Conservation (phyloP, 2,329 filamentous ascomycete species). For the Monosporascus sp. region DNA sequence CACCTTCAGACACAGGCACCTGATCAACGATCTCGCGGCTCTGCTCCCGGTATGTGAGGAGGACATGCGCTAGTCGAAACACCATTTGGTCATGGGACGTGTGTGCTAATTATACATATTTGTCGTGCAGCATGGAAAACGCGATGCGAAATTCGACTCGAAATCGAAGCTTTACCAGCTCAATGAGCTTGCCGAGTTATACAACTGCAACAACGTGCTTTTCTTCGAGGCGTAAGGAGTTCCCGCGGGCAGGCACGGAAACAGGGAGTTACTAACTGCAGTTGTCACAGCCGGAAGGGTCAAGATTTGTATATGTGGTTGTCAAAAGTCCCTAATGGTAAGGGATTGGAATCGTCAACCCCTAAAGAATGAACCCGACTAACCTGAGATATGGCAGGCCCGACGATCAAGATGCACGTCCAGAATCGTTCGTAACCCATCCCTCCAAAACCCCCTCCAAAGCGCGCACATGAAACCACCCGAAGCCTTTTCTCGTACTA, state of each 20-base stretch:
- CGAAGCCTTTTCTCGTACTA: not conserved
- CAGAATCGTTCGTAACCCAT: constrained; percentile 50
- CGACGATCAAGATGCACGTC: constrained; percentile 63
- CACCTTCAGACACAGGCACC: constrained; percentile 86
- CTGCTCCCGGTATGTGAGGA: constrained; percentile 60
- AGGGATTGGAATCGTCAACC: not conserved
- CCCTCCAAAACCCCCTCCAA: not conserved
- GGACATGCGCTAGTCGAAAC: not conserved
- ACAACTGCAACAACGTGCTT: constrained; percentile 90
- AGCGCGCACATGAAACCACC: not conserved
- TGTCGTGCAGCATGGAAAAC: constrained; percentile 61
- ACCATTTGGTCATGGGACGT: not conserved
- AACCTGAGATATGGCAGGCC: constrained; percentile 39
- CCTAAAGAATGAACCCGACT: not conserved
- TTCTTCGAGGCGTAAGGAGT: constrained; percentile 73
- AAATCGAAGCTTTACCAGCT: constrained; percentile 83
- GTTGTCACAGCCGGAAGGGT: constrained; percentile 57
- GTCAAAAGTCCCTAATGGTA: constrained; percentile 76
- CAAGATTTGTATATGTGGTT: constrained; percentile 95
- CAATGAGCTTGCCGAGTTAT: constrained; percentile 70
- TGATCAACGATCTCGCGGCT: constrained; percentile 81
- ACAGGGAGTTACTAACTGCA: not conserved
- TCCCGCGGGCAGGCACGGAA: not conserved
- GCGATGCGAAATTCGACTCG: constrained; percentile 95
- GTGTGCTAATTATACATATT: not conserved